Evolutionary conservation across 2,329 filamentous ascomycete genomes (phyloP).

Genomic region (Penicillium thymicola): DNA sequence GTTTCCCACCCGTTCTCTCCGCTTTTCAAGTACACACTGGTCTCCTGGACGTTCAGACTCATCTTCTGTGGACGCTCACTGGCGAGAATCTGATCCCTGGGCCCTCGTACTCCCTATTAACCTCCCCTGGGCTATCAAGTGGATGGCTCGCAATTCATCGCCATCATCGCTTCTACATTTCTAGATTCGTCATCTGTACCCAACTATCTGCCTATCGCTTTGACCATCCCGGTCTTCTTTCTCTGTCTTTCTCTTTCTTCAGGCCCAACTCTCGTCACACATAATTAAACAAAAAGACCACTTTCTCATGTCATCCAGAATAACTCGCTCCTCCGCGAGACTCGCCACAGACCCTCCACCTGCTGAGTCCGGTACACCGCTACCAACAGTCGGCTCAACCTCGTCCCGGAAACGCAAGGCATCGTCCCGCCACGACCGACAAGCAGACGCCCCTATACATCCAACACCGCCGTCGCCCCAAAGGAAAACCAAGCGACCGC

Average conservation of each 20-base stretch:
- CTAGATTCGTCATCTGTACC: slow-evolving; percentile 8
- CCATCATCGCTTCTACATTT: neutral
- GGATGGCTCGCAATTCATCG: neutral
- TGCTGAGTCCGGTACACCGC: slow-evolving; percentile 40
- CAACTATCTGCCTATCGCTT: slow-evolving; percentile 8
- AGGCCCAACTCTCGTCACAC: slow-evolving; percentile 7
- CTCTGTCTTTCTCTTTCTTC: slow-evolving; percentile 8
- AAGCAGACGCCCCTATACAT: slow-evolving; percentile 36
- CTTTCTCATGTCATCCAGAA: slow-evolving; percentile 91
- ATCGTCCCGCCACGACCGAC: slow-evolving; percentile 50
- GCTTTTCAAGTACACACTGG: slow-evolving; percentile 5
- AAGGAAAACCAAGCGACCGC: slow-evolving; percentile 69
- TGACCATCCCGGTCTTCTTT: slow-evolving; percentile 2
- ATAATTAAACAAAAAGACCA: slow-evolving; percentile 31
- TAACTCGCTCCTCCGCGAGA: slow-evolving; percentile 91
- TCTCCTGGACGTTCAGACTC: neutral
- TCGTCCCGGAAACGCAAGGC: slow-evolving; percentile 74
- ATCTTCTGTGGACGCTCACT: neutral
- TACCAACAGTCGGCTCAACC: slow-evolving; percentile 44
- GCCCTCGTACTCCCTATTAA: neutral
- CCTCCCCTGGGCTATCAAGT: neutral
- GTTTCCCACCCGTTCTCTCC: slow-evolving; percentile 23
- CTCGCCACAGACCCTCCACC: slow-evolving; percentile 66
- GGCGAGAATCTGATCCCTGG: neutral
- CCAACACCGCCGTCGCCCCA: slow-evolving; percentile 35